A percentile compares a stretch with the other conserved stretches of the same genome.
phyloP scores from a whole-genome alignment of 2,329 filamentous ascomycete species.

The Rhinocladiella similis region DNA sequence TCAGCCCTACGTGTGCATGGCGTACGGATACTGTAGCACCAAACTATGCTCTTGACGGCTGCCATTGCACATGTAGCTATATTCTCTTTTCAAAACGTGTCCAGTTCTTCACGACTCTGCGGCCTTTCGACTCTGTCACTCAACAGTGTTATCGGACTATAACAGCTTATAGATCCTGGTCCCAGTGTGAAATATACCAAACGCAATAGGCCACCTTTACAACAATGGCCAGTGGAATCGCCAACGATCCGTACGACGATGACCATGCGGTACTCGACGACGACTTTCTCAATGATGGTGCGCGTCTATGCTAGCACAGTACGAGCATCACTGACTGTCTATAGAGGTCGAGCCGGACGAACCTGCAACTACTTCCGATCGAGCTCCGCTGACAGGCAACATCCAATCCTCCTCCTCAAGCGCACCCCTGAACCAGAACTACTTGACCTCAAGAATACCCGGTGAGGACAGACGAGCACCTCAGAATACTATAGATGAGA shows the following conservation, averaged over 20 bases:
- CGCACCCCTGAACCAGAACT: conserved; percentile 67
- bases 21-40: background rate
- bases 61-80: background rate
- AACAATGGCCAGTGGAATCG: conserved; percentile 35
- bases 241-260: conserved; percentile 26
- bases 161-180: background rate
- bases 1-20: background rate
- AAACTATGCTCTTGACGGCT: background rate
- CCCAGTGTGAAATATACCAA: background rate
- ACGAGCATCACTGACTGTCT: conserved; percentile 72
- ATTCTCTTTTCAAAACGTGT: background rate
- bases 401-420: conserved; percentile 65
- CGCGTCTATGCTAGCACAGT: conserved; percentile 40
- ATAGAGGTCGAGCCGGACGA: conserved; percentile 82
- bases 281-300: conserved; percentile 43
- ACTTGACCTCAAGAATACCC: conserved; percentile 83
- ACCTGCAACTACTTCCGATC: conserved; percentile 70
- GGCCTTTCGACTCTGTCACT: background rate
- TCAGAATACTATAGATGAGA: conserved; percentile 93
- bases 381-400: conserved; percentile 79
- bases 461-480: conserved; percentile 90
- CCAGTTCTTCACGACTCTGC: background rate
- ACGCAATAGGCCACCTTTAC: conserved; percentile 18
- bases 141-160: background rate
- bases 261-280: conserved; percentile 32